Evolutionary conservation across 495 filamentous ascomycete species (phyloP), one percentile per base, ranked within the genome.

Genomic region (Platismatia glauca): DNA sequence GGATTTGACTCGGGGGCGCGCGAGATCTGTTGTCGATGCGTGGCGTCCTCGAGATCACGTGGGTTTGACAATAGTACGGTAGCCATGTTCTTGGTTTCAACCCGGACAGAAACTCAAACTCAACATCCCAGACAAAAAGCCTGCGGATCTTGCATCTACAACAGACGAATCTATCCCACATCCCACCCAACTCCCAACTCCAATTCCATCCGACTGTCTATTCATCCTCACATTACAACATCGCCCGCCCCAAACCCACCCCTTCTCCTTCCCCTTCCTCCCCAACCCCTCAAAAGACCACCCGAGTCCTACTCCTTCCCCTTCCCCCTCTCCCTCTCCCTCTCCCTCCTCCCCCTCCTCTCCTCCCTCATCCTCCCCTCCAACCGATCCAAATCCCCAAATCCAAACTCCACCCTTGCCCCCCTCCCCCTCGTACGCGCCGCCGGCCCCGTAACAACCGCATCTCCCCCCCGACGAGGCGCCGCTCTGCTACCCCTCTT

Each of bases 311-410:
- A n/a, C n/a, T n/a, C n/a, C n/a, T n/a, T n/a, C n/a, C n/a, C n/a
- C n/a, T n/a, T n/a, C n/a, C 18, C 34, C 52, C 37, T 46, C 22
- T 15, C 31, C 44, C 29, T 55, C 48, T 38, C 22, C 50, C 18
- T 5, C 46, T 50, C 43, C 58, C 63, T 55, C 13, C 22, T 20
- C 38, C 6, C 53, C 64, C 18, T 38, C 48, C 55, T 57, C 55
- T 22, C 9, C 24, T 4, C 38, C 41, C 55, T 66, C 44, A 15
- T 29, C 46, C 34, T 7, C 39, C 52, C 43, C 35, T 57, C 27
- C 53, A 31, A 39, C 35, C 31, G n/a, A 33, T 66, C 64, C 53
- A 58, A 38, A 53, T 62, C 43, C 4, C 31, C 59, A 63, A 31
- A 58, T 39, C 62, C 57, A n/a, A 55, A 55, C 20, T 44, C 39